Base-by-base conservation (phyloP, 2,329 filamentous ascomycete species). In the Aureobasidium sp. region DNA sequence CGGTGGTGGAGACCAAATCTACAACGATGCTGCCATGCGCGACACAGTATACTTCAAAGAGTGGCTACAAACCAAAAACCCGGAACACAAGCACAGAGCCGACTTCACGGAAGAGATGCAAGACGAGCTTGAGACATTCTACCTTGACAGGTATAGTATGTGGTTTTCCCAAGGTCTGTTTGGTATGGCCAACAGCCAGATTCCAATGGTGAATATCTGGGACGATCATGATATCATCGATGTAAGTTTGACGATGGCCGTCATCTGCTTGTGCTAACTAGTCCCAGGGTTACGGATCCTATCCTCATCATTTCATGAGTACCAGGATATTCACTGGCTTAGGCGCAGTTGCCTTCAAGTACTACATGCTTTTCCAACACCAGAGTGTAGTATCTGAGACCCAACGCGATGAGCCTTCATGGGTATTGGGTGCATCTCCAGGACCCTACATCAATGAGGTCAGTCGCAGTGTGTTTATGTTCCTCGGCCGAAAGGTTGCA, bases 101-200 rank as follows among this genome's bases (percentile, higher is more conserved):
- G 85, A 89, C 0, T 94, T 97, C 69, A 90, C 87, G 0, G 75
- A 82, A 0, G 89, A 89, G 62, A 87, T 99, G 83, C 91, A 95
- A 70, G 84, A 90, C 50, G 91, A 99, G 74, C 77, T 99, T 5
- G 94, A 99, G 71, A 76, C 76, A 0, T 97, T 95, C 69, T 99
- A 96, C 70, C 81, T 99, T 0, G 83, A 96, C 63, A 84, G 90
- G 22, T 99, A 99, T 70, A 85, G 86, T 64, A 89, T 87, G 82
- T 99, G 94, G 92, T 99, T 97, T 74, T 97, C 92, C 0, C 92
- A 96, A 69, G 94, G 95, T 0, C 78, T 97, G 5, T 99, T 97
- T 70, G 85, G 89, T n/a, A 83, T 99, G 71, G 94, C 93, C 5
- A 92, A 88, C 68, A 89, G 89, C 1, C 93, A 97, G 72, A 97